Base-by-base conservation (phyloP, 352 stramenopile species). In the Pythium insidiosum region DNA sequence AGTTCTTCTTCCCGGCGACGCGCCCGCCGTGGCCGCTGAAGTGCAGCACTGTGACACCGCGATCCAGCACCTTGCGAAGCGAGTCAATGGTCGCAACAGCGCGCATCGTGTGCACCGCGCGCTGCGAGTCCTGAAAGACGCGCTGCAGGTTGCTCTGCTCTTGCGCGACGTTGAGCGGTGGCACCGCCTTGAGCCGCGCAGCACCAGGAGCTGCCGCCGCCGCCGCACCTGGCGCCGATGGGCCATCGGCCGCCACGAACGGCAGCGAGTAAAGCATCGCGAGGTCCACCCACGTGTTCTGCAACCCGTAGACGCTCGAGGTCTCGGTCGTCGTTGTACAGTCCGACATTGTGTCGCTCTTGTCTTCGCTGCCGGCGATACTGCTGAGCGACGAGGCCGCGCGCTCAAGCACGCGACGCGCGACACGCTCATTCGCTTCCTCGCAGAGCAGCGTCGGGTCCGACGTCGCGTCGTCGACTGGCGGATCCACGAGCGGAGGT, bases 261-360 rank as follows among this genome's bases (percentile, higher is more conserved):
- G 78, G 78, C 30, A 83, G 60, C 25, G 78, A 68, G 33, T 87
- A 84, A 11, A 90, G 65, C 53, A 80, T 69, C 20, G 74, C 78
- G 25, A 90, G 63, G 37, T 90, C 78, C 30, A 90, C 67, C 68
- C 77, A 84, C 40, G 78, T 90, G 59, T 84, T 85, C 47, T 84
- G 71, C 21, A 84, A 73, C 21, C 74, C 71, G 41, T 82, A 84
- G 37, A 87, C 74, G 34, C 74, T 87, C 24, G 74, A 87, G 9
- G 69, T 64, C 43, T 87, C 74, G 7, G 72, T 87, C 45, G 62
- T 53, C 16, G 72, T 83, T 38, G 74, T 87, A 47, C 74, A 87
- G 46, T 87, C 74, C 13, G 74, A 87, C 19, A 87, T 48, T 26
- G 74, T 87, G 50, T 87, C 74, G 50, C 74, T 87, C 67, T 84